These are phyloP conservation scores for Haematococcus lacustris DNA, from an alignment of 139 green algal species.

Conservation along the genomic window DNA sequence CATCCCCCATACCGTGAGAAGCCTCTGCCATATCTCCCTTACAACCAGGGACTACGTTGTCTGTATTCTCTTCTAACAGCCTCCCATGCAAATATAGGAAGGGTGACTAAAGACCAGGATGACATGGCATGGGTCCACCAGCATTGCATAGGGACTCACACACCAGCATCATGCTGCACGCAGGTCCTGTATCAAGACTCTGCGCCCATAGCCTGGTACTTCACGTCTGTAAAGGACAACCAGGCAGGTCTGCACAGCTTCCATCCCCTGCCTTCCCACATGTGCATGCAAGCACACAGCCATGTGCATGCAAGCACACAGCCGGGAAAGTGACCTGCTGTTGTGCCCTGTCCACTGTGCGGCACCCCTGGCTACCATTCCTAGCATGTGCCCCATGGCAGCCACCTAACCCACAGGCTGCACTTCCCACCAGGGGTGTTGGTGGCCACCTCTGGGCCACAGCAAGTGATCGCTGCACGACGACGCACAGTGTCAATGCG, in stretches of 20 bases:
- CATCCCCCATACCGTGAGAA: slow-evolving; percentile 26
- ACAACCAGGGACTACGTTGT: neutral
- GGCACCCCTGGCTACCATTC: neutral
- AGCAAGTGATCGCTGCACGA: no score
- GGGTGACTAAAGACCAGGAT: neutral
- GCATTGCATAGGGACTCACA: neutral
- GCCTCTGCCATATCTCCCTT: neutral
- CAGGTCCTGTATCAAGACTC: slow-evolving; percentile 24
- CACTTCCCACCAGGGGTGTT: no score
- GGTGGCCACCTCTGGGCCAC: no score
- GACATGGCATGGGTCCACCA: neutral
- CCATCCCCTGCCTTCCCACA: neutral
- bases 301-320: neutral
- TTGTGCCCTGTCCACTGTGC: neutral
- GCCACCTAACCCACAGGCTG: neutral
- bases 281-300: no score
- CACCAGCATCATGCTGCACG: neutral
- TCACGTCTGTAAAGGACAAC: slow-evolving; percentile 27
- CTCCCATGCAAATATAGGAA: neutral
- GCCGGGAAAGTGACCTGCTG: neutral
- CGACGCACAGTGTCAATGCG: no score
- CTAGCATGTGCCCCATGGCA: neutral
- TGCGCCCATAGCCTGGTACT: slow-evolving; percentile 24
- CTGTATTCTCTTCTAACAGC: neutral
- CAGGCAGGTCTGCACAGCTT: neutral